Evolutionary conservation across 805 yeast genomes (phyloP).

Genomic region (Vanderwaltozyma yarrowii): DNA sequence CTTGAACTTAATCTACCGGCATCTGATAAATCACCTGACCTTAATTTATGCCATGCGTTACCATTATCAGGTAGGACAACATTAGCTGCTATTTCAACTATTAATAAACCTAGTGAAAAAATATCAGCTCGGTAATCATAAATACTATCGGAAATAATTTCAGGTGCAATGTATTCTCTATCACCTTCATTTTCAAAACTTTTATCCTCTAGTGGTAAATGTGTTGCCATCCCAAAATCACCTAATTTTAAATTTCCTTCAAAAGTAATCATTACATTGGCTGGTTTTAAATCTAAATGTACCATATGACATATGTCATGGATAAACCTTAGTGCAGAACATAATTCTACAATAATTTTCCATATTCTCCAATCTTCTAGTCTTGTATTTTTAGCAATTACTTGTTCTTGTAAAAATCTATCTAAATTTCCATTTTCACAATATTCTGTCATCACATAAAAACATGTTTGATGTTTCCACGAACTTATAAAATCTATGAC

Average conservation of each 20-base stretch:
- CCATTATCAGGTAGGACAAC: constrained; percentile 94
- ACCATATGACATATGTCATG: constrained; percentile 64
- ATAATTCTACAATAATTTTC: constrained; percentile 83
- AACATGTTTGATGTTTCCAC: constrained; percentile 69
- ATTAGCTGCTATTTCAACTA: constrained; percentile 93
- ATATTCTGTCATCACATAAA: constrained; percentile 87
- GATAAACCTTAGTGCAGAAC: constrained; percentile 69
- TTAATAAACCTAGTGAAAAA: constrained; percentile 85
- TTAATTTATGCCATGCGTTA: constrained; percentile 86
- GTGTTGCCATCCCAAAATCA: constrained; percentile 91
- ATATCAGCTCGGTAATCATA: constrained; percentile 92
- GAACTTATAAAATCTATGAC: constrained; percentile 71
- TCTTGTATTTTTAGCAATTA: constrained; percentile 42
- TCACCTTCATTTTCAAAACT: constrained; percentile 92
- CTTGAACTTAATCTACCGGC: constrained; percentile 80
- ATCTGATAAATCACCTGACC: constrained; percentile 92
- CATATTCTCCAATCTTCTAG: constrained; percentile 96
- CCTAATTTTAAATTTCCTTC: constrained; percentile 93
- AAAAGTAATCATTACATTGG: constrained; percentile 86
- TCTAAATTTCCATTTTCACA: constrained; percentile 92
- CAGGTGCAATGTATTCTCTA: constrained; percentile 96
- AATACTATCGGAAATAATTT: constrained; percentile 67
- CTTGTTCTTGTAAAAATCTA: constrained; percentile 69
- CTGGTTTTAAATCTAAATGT: constrained; percentile 91
- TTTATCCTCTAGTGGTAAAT: constrained; percentile 51